Base-by-base conservation (phyloP, 2,329 filamentous ascomycete species). In the Scedosporium boydii region DNA sequence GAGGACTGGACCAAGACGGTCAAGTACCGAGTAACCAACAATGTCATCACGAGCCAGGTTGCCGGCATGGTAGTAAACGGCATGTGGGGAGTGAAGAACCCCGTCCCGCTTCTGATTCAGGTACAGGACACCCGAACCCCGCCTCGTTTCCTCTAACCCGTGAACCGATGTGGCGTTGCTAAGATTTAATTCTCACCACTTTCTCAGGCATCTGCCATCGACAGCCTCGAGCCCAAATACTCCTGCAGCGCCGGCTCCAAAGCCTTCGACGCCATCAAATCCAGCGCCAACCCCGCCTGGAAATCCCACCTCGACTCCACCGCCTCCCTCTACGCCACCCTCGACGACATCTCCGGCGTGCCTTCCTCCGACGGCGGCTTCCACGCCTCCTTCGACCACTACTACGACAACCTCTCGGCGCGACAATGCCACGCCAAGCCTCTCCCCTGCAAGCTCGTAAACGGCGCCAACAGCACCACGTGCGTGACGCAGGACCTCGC, bases 391-490 rank as follows among this genome's bases (percentile, higher is more conserved):
- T 87, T 89, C 68, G 91, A 95, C 70, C 90, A 92, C 73, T 95
- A 95, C 76, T 95, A 87, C 68, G 91, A 95, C 71, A 95, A 92
- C 69, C 80, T 95, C 1, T 91, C 89, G 0, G 87, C 90, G 0
- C 82, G 90, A 0, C 87, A 91, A 70, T 95, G 90, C 71, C 90
- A 95, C 70, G 76, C 73, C 18, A 90, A 88, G 68, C 83, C 88
- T 0, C 76, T 93, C 0, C 90, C 90, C 0, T 93, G 90, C 75
- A 84, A 82, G 65, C 72, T 81, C 6, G 73, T 79, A 18, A 66
- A 73, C 63, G 74, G 74, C 65, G 67, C 68, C 61, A 80, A 80
- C 64, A 78, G 81, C 61, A 75, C 74, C 0, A 73, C 76, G 0
- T 93, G 90, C 69, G 76, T 93, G 48, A 82, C 82, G 2, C 84